These are phyloP conservation scores for Fragosphaeria purpurea DNA, from an alignment of 2,329 filamentous ascomycete genomes.

Conservation along the genomic window DNA sequence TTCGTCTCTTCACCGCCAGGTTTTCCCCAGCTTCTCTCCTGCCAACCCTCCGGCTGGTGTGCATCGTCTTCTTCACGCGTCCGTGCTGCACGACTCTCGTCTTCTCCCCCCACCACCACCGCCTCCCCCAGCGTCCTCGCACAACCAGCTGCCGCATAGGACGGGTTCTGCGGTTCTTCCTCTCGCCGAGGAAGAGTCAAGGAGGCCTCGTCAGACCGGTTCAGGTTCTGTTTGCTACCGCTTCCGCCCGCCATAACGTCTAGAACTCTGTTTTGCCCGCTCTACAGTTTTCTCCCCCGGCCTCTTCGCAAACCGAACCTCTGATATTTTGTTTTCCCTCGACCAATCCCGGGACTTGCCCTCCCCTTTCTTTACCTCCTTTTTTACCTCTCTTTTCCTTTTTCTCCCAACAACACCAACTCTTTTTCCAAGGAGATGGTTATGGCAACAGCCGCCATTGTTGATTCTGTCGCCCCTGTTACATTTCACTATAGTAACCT, in stretches of 20 bases:
- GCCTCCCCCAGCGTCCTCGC: slow-evolving; percentile 46
- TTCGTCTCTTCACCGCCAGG: slow-evolving; percentile 48
- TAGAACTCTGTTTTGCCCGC: slow-evolving; percentile 11
- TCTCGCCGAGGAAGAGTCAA: slow-evolving; percentile 99
- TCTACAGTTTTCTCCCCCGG: background rate
- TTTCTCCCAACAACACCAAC: background rate
- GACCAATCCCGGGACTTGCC: too few species aligned
- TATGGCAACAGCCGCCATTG: slow-evolving; percentile 48
- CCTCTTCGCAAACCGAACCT: background rate
- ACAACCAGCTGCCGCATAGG: slow-evolving; percentile 99
- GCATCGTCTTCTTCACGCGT: too few species aligned
- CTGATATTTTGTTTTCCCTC: too few species aligned
- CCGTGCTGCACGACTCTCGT: slow-evolving; percentile 25
- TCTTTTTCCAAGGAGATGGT: slow-evolving; percentile 42
- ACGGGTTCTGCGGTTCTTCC: slow-evolving; percentile 97
- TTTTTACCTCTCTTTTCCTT: background rate
- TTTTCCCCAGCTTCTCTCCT: slow-evolving; percentile 32
- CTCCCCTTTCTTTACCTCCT: background rate
- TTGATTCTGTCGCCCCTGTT: slow-evolving; percentile 43
- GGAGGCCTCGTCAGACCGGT: slow-evolving; percentile 89
- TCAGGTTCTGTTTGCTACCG: slow-evolving; percentile 85
- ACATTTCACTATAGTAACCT: slow-evolving; percentile 38
- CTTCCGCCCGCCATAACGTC: slow-evolving; percentile 90
- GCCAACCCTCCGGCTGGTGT: slow-evolving; percentile 33
- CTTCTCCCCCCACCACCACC: slow-evolving; percentile 39